Evolutionary conservation across 345 rosid species (phyloP), one percentile per base, ranked within the genome.

Genomic region (Alliaria petiolata): DNA sequence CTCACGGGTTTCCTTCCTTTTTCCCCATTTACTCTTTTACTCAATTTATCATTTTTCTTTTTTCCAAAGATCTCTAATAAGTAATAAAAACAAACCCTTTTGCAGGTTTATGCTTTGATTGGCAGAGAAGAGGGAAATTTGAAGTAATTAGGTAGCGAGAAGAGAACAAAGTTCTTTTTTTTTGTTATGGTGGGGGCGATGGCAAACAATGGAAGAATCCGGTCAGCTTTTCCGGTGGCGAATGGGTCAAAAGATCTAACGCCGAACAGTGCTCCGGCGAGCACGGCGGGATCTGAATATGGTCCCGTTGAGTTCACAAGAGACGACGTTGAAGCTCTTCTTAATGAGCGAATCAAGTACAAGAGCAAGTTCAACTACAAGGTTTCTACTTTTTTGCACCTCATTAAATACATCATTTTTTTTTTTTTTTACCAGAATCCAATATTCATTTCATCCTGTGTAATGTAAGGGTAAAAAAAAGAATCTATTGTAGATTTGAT

Each of bases 291-390:
- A 71, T 86, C 91, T 38, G 91, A 86, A 52, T 81, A 75, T 55
- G 84, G 91, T 22, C 79, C 79, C 17, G 67, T 78, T 78, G 91
- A 86, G 78, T 83, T 84, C 73, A 78, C 88, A 6, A 86, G 91
- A 71, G 91, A 84, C 74, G 91, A 83, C 60, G 88, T 86, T 61
- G 88, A 81, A 39, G 78, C 88, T 50, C 79, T 86, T 75, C 72
- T 86, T 71, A 84, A 65, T 69, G 87, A 86, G 45, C 79, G 80
- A 65, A 82, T 85, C 78, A 86, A 75, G 77, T 80, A 77, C 77
- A 86, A 80, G 80, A 86, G 79, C 85, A 86, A 86, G 78, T 93
- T 80, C 79, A 89, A 92, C 79, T 89, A 89, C 81, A 92, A 92
- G 96, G 96, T 92, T 30, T 59, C 65, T 40, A 57, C 50, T 49